These are phyloP conservation scores for Cladosporium sp. DNA, from an alignment of 2,329 filamentous ascomycete species.

Conservation along the genomic window DNA sequence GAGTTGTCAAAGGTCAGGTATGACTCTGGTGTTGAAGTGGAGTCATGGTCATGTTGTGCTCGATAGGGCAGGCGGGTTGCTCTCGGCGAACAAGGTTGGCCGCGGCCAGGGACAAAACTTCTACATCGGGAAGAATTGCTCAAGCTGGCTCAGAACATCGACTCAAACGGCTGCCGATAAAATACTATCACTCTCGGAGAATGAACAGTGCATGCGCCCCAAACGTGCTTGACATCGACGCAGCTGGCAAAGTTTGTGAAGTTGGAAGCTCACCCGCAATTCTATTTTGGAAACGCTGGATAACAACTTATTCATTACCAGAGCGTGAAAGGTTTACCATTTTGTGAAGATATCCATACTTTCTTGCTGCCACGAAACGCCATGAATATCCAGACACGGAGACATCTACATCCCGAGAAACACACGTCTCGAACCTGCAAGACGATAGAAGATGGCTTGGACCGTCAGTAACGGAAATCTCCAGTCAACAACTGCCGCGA, in stretches of 20 bases:
- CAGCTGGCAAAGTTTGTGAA: background rate
- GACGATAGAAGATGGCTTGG: background rate
- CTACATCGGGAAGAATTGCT: background rate
- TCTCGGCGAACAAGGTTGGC: background rate
- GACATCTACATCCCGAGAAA: background rate
- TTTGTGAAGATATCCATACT: background rate
- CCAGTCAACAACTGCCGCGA: background rate
- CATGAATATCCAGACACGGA: background rate
- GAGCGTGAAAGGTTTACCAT: background rate
- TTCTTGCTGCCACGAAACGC: background rate
- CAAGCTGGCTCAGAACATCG: background rate
- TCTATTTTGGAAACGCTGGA: background rate
- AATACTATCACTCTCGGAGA: background rate
- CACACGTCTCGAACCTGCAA: background rate
- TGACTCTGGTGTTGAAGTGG: background rate
- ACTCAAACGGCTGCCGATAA: background rate
- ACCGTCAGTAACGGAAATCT: background rate
- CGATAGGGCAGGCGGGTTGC: background rate
- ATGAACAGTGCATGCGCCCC: background rate
- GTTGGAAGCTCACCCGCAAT: background rate
- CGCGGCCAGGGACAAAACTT: slow-evolving; percentile 4
- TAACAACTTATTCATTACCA: background rate
- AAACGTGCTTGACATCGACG: background rate
- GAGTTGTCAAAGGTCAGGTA: background rate
- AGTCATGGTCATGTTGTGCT: background rate